phyloP scores from a whole-genome alignment of 164 flowering plant species.

The Berberis vulgaris region DNA sequence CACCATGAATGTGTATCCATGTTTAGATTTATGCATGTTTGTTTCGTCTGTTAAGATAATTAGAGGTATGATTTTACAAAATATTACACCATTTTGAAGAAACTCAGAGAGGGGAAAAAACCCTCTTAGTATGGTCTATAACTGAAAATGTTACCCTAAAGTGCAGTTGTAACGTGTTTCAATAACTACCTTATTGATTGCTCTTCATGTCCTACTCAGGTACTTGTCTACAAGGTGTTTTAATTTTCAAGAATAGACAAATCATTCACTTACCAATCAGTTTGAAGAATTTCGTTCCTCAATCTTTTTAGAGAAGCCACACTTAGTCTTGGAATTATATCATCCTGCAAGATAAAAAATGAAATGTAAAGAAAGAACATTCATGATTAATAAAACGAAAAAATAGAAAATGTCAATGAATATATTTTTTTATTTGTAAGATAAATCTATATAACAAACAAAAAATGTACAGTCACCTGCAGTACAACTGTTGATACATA shows the following conservation, averaged over 20 bases:
- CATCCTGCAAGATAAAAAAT: conserved; percentile 51
- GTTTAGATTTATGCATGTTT: too few relatives aligned
- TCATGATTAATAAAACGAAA: too few relatives aligned
- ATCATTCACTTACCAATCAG: conserved; percentile 63
- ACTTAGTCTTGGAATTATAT: conserved; percentile 81
- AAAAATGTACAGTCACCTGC: conserved; percentile 40
- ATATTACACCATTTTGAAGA: too few relatives aligned
- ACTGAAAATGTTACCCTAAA: background rate
- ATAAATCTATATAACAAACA: background rate
- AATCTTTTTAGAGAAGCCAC: conserved; percentile 62
- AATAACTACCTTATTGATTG: background rate
- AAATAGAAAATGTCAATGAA: too few relatives aligned
- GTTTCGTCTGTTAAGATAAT: too few relatives aligned
- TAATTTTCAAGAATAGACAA: background rate
- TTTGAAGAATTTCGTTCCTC: conserved; percentile 84
- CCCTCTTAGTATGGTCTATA: too few relatives aligned
- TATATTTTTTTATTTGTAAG: too few relatives aligned
- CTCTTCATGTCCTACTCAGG: too few relatives aligned
- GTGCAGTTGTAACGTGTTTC: background rate
- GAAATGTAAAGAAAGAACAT: conserved; percentile 1
- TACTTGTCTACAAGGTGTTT: background rate
- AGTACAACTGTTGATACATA: conserved; percentile 63
- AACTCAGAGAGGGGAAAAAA: too few relatives aligned
- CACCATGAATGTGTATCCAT: too few relatives aligned
- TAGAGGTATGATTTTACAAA: too few relatives aligned